Evolutionary conservation across 2,329 filamentous ascomycete genomes (phyloP), one percentile per base, ranked within the genome.

Genomic region (Plenodomus biglobosus): DNA sequence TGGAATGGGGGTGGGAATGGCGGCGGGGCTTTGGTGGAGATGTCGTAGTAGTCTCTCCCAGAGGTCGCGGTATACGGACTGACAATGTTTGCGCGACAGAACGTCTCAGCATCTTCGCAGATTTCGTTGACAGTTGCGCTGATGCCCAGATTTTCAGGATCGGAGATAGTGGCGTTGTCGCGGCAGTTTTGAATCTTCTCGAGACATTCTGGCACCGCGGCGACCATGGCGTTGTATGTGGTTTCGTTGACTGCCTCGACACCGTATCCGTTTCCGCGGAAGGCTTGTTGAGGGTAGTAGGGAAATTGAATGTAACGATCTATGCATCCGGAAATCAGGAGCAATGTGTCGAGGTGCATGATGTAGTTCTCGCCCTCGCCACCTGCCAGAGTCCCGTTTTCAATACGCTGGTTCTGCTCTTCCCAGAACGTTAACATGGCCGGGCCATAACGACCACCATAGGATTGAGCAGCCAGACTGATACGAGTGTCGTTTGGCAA

Each of bases 81-180:
- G 36, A 61, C 52, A 3, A 59, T 61, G 10, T 50, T 49, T 8
- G 41, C 18, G 10, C 52, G 56, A 32, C 56, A 57, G 62, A 80
- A 83, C 35, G 63, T 69, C 57, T 83, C 78, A 1, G 82, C 81
- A 3, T 70, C 63, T 2, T 61, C 61, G 67, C 82, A 85, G 37
- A 80, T 65, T n/a, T 69, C 65, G 51, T 82, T 61, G 1, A 61
- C 55, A 19, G 42, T 50, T 6, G 47, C 50, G 30, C 59, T 50
- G 13, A 52, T 53, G 17, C 57, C 53, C 3, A 50, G 38, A 13
- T 78, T 75, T 1, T 76, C 60, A 0, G 79, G 78, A 17, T 53
- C 50, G 13, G 46, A 54, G 24, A 42, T 40, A 4, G 48, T 48
- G 21, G 58, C 56, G 2, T 42, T 42, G 17, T 58, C 52, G 21